A percentile compares a stretch with the other conserved stretches of the same genome.
phyloP scores from a whole-genome alignment of 2,329 filamentous ascomycete genomes.

The Chaetomium globosum region DNA sequence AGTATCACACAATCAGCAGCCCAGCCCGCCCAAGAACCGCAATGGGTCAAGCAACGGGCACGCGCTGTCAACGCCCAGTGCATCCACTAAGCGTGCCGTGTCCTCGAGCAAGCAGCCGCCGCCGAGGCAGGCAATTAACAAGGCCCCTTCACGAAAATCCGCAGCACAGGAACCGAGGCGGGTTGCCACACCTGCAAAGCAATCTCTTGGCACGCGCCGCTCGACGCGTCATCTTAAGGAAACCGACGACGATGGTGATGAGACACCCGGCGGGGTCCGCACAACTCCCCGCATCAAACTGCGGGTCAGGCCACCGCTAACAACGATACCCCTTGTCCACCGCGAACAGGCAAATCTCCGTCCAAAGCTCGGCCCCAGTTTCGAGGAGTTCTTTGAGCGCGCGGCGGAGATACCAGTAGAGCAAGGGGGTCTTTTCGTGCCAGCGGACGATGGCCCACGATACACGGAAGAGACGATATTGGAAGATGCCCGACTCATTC shows the following conservation, averaged over 20 bases:
- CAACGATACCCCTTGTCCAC: constrained; percentile 60
- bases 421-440: constrained; percentile 57
- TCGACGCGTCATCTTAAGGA: constrained; percentile 46
- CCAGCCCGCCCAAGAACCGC: constrained; percentile 43
- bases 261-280: constrained; percentile 34
- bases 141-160: constrained; percentile 29
- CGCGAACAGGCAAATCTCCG: constrained; percentile 59
- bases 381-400: constrained; percentile 60
- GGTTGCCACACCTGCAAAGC: constrained; percentile 44
- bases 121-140: constrained; percentile 35
- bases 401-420: constrained; percentile 58
- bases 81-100: constrained; percentile 39
- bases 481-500: constrained; percentile 69
- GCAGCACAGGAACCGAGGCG: constrained; percentile 39
- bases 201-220: constrained; percentile 49
- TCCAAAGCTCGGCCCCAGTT: constrained; percentile 55
- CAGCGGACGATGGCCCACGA: constrained; percentile 57
- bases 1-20: constrained; percentile 44
- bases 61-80: constrained; percentile 27
- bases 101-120: constrained; percentile 40
- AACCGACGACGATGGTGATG: constrained; percentile 37
- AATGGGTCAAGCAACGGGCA: constrained; percentile 39
- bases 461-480: constrained; percentile 65
- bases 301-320: constrained; percentile 47
- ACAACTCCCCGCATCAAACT: constrained; percentile 54